phyloP scores from a whole-genome alignment of 1,284 basidiomycete genomes.

The Cryptococcus floricola region DNA sequence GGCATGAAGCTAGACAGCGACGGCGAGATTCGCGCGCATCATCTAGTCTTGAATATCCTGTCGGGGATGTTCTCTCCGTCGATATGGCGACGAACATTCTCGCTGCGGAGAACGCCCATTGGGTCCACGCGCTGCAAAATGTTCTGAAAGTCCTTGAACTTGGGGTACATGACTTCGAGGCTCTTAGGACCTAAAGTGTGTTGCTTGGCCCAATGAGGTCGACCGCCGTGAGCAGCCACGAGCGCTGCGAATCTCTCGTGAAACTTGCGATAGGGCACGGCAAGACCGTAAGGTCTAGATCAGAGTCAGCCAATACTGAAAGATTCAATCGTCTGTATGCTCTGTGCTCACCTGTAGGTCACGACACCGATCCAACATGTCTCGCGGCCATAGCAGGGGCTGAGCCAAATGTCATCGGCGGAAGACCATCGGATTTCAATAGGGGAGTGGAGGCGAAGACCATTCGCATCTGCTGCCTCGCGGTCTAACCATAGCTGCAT shows the following conservation, averaged over 20 bases:
- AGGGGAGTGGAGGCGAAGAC: conserved; percentile 84
- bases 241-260: conserved; percentile 79
- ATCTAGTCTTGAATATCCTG: conserved; percentile 33
- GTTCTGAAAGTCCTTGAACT: conserved; percentile 72
- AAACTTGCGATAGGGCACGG: conserved; percentile 78
- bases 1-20: too few species aligned
- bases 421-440: conserved; percentile 89
- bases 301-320: background rate
- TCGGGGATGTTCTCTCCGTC: conserved; percentile 47
- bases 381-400: conserved; percentile 72
- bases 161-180: conserved; percentile 71
- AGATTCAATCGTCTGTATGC: background rate
- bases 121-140: conserved; percentile 76
- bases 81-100: conserved; percentile 55
- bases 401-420: conserved; percentile 89
- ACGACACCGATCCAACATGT: conserved; percentile 96
- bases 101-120: conserved; percentile 63
- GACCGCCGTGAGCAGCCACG: conserved; percentile 66
- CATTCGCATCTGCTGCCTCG: conserved; percentile 64
- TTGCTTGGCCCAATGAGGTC: conserved; percentile 97
- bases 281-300: conserved; percentile 77
- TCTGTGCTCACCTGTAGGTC: conserved; percentile 74
- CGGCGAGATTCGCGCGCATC: too few species aligned
- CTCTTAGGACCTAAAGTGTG: conserved; percentile 68
- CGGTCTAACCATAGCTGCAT: conserved; percentile 69